Evolutionary conservation across 106 monocot species (phyloP), one percentile per base, ranked within the genome.

Genomic region (Platanthera zijinensis): DNA sequence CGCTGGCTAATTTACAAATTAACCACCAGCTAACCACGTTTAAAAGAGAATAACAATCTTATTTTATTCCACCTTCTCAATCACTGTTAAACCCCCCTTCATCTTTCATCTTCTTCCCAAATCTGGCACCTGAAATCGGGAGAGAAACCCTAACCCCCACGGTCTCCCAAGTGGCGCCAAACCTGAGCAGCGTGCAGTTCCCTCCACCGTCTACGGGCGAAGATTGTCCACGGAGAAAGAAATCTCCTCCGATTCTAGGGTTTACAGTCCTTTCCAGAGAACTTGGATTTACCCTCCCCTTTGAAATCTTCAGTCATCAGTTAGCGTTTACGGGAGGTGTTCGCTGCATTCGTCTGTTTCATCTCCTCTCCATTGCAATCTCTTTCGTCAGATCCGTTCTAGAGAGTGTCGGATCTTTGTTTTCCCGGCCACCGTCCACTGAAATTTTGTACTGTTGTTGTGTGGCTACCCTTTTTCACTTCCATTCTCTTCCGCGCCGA

Each of bases 381-480:
- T 48, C 1, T n/a, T 70, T n/a, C 15, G 6, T 70, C 70, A 70
- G 70, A 70, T 70, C 66, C 32, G 30, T 25, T 66, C 32, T 66
- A 30, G 30, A 30, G 32, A 18, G 11, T 32, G 66, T 32, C 66
- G 5, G 66, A 66, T 66, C 66, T 66, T 4, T 66, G 10, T 66
- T 61, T 7, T 21, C 0, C n/a, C 59, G 2, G 59, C 6, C 59
- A 21, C 59, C 21, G 19, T 17, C 39, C 39, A 53, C 53, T 10
- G 3, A 53, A 53, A 53, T 8, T 83, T 85, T 80, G 48, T 79
- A 39, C 39, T 39, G 39, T 39, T 39, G 2, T 39, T 39, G 39
- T 39, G 39, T 39, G 39, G 39, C 3, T 39, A 39, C 39, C 39
- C 39, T 3, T 39, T 39, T 39, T 39, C 39, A 39, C 39, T 39